Evolutionary conservation across 2,329 filamentous ascomycete genomes (phyloP).

Genomic region (Colletotrichum phormii): DNA sequence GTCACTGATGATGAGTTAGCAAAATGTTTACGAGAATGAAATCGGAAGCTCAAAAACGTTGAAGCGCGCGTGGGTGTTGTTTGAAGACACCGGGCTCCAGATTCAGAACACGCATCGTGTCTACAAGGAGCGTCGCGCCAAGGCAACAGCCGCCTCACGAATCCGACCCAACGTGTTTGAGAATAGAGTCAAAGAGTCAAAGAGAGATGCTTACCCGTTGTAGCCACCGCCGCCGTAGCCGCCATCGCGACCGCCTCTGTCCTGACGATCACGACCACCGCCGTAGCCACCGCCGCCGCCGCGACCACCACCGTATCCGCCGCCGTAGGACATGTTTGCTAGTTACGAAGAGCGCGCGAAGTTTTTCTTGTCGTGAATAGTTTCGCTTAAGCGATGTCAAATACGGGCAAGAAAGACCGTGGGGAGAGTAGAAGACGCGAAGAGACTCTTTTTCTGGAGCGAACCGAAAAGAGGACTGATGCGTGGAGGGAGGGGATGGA

Average conservation of each 20-base stretch:
- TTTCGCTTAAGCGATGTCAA: constrained; percentile 28
- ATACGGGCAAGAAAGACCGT: constrained; percentile 24
- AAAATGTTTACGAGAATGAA: constrained; percentile 25
- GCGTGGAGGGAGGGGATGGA: constrained; percentile 24
- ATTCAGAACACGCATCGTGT: background rate
- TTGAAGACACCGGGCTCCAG: background rate
- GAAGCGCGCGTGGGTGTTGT: background rate
- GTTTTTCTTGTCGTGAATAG: background rate
- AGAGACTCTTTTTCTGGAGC: constrained; percentile 17
- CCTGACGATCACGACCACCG: constrained; percentile 44
- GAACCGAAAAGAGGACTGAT: constrained; percentile 31
- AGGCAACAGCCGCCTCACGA: constrained; percentile 22
- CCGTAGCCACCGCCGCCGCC: constrained; percentile 45
- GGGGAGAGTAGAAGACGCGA: constrained; percentile 14
- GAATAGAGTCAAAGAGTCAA: constrained; percentile 46
- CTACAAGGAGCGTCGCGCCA: constrained; percentile 1
- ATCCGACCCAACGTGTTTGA: constrained; percentile 41
- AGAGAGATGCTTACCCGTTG: constrained; percentile 51
- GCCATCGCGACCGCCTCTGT: constrained; percentile 43
- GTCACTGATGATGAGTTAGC: constrained; percentile 58
- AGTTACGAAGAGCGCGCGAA: constrained; percentile 13
- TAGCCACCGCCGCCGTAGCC: constrained; percentile 48
- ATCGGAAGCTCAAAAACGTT: constrained; percentile 10
- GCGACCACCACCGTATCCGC: constrained; percentile 47
- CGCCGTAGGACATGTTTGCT: constrained; percentile 60